A percentile compares a stretch with the other conserved stretches of the same genome.
These are phyloP conservation scores for Erucastrum elatum DNA, from an alignment of 345 rosid species.

Conservation along the genomic window DNA sequence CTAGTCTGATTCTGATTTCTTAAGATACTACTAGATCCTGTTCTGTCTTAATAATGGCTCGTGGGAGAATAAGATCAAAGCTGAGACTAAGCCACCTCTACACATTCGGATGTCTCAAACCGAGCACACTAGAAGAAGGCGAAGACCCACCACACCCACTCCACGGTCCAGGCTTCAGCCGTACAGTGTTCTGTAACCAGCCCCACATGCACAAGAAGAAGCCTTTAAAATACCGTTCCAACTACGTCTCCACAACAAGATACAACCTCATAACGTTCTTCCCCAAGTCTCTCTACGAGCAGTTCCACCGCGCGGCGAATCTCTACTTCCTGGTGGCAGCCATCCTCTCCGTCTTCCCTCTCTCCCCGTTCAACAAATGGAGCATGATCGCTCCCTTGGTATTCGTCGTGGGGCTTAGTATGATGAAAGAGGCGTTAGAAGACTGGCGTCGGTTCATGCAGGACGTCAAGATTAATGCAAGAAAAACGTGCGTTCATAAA, in stretches of 20 bases:
- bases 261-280: constrained; percentile 60
- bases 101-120: constrained; percentile 52
- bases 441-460: constrained; percentile 66
- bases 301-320: constrained; percentile 80
- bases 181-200: constrained; percentile 51
- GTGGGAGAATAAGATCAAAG: constrained; percentile 78
- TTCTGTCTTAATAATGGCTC: constrained; percentile 49
- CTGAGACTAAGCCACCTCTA: constrained; percentile 70
- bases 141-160: constrained; percentile 33
- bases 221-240: constrained; percentile 48
- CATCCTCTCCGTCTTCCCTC: constrained; percentile 42
- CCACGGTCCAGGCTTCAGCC: constrained; percentile 31
- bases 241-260: constrained; percentile 66
- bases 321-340: constrained; percentile 68
- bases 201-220: constrained; percentile 47
- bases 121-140: constrained; percentile 36
- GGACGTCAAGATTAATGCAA: constrained; percentile 54
- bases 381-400: constrained; percentile 65
- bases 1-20: constrained; percentile 2
- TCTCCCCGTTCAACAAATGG: constrained; percentile 48
- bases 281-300: constrained; percentile 71
- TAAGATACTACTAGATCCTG: constrained; percentile 11
- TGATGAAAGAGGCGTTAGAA: constrained; percentile 73
- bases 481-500: constrained; percentile 46
- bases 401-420: constrained; percentile 67